A percentile compares a stretch with the other conserved stretches of the same genome.
Conservation (phyloP, 140 eudicot species). For the Stevia rebaudiana region DNA sequence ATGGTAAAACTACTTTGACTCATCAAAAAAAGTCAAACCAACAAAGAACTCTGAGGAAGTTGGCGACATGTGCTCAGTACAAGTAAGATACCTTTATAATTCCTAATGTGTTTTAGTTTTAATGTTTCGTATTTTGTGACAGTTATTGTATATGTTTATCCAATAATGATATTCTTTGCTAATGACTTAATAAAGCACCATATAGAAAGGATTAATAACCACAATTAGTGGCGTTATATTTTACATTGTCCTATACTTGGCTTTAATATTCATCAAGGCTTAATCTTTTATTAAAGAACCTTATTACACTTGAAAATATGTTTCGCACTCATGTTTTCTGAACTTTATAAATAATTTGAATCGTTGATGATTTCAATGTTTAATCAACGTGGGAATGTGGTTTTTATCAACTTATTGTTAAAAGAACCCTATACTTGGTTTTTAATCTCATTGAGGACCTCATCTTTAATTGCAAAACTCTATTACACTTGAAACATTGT, state of each 20-base stretch:
- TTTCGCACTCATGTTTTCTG: neutral
- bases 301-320: neutral
- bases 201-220: neutral
- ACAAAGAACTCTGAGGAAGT: constrained; percentile 34
- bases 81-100: constrained; percentile 30
- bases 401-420: neutral
- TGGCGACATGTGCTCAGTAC: constrained; percentile 56
- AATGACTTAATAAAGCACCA: neutral
- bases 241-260: neutral
- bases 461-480: neutral
- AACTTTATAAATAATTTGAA: neutral
- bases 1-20: constrained; percentile 36
- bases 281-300: neutral
- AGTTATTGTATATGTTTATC: neutral
- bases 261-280: neutral
- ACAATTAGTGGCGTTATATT: neutral
- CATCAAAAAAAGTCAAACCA: constrained; percentile 31
- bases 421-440: too few relatives aligned
- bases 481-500: neutral
- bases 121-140: neutral
- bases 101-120: neutral
- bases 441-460: neutral
- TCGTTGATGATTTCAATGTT: constrained; percentile 2
- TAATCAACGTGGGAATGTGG: neutral
- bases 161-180: neutral